phyloP scores from a whole-genome alignment of 2,329 filamentous ascomycete genomes.

The Nakataea oryzae region DNA sequence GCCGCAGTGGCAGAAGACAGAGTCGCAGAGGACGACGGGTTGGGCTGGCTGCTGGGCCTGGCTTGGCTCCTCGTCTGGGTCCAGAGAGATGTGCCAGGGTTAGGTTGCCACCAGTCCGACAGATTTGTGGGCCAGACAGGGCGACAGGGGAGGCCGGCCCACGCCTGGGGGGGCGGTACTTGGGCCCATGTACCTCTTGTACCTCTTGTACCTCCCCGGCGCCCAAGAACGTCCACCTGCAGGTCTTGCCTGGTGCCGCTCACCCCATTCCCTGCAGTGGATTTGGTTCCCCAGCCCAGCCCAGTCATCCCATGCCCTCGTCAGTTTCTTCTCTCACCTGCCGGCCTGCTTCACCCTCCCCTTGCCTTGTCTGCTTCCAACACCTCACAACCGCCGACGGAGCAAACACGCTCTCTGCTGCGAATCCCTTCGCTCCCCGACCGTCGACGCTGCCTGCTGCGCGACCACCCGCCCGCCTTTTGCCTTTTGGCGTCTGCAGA shows the following conservation, averaged over 20 bases:
- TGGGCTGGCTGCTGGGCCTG: no score
- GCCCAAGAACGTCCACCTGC: not conserved
- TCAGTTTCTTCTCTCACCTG: not conserved
- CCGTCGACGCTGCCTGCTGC: not conserved
- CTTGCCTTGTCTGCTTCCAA: not conserved
- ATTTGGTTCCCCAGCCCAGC: not conserved
- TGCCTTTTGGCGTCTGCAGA: not conserved
- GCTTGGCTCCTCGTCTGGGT: no score
- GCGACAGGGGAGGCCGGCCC: not conserved
- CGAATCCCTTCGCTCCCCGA: not conserved
- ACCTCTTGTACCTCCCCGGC: not conserved
- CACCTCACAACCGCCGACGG: not conserved
- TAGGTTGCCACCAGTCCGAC: not conserved
- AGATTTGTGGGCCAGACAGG: not conserved
- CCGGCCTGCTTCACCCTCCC: not conserved
- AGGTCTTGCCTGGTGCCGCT: not conserved
- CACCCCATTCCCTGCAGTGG: conserved; percentile 1
- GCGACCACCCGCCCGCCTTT: not conserved
- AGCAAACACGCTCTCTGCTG: not conserved
- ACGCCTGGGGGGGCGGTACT: conserved; percentile 1
- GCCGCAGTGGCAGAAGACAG: no score
- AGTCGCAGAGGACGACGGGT: not conserved
- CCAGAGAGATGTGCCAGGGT: not conserved
- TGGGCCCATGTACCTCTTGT: not conserved
- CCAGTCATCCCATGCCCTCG: not conserved